Base-by-base conservation (phyloP, 768 basidiomycete genomes). In the Fomitopsis pulvina region DNA sequence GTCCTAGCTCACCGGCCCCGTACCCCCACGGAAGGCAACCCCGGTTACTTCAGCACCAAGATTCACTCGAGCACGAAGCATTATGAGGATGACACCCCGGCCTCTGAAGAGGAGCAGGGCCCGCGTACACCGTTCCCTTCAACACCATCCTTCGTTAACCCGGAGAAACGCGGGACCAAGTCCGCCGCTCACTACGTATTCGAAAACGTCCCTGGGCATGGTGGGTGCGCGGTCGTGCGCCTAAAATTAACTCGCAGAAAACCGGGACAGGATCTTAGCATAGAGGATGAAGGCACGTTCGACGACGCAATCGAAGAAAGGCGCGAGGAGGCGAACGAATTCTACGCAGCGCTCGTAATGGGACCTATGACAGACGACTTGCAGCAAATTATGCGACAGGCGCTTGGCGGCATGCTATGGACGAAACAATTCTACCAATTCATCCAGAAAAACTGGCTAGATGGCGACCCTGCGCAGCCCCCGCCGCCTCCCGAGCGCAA, bases 361-460 rank as follows among this genome's bases (percentile, higher is more conserved):
- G 92, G 92, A 3, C 82, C 88, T 12, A 84, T 95, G 62, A 89
- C 80, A 60, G 92, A 96, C 51, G 96, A 99, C 68, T 70, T 98
- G 59, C 85, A 83, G 64, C 94, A 95, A 66, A 87, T 99, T 57
- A 96, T 91, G 91, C 76, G 96, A 54, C 96, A 98, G 69, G 96
- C 94, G 20, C 70, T 99, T 43, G 83, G 83, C 20, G 96, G 96
- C 10, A 98, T 99, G 96, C 70, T 99, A 46, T 98, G 96, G 95
- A 92, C 90, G 41, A 99, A 98, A 71, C 96, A 98, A 62, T 91
- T 83, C 67, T 99, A 98, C 71, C 78, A 88, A 64, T 97, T 97
- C 68, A 83, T 97, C 52, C 94, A 97, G 67, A 87, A 88, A 61
- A 88, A 95, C 53, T 99, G 96, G 96, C 76, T 95, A 45, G 83